Percentiles rank a stretch among this genome's conserved stretches.
These are phyloP conservation scores for Xylariaceae sp. DNA, from an alignment of 2,329 filamentous ascomycete species.

Conservation along the genomic window DNA sequence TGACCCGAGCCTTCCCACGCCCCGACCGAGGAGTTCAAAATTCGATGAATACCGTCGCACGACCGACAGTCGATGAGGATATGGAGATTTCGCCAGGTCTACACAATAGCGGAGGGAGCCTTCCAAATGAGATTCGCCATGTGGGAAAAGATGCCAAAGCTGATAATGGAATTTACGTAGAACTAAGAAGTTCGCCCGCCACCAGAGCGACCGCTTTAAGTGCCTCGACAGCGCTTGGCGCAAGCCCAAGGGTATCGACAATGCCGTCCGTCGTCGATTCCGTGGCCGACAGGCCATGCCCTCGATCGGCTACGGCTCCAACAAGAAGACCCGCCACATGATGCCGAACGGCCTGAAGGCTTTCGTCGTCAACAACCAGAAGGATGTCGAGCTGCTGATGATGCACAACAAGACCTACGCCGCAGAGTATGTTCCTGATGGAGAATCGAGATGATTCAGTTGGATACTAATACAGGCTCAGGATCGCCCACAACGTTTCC, in stretches of 20 bases:
- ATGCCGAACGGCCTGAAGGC: constrained; percentile 99
- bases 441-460: background rate
- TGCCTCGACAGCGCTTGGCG: constrained; percentile 79
- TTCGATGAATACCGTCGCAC: too few species aligned
- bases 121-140: background rate
- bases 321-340: constrained; percentile 99
- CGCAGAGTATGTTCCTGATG: constrained; percentile 73
- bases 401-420: constrained; percentile 99
- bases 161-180: constrained; percentile 49
- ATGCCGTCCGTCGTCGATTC: constrained; percentile 94
- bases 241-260: constrained; percentile 99
- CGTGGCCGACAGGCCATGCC: constrained; percentile 95
- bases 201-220: constrained; percentile 97
- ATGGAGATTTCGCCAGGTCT: too few species aligned
- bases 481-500: constrained; percentile 97
- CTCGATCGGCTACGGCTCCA: constrained; percentile 98
- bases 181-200: constrained; percentile 92
- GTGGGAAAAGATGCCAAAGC: background rate
- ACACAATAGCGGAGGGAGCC: too few species aligned
- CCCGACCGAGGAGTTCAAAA: too few species aligned
- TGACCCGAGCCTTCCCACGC: constrained; percentile 18
- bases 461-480: constrained; percentile 43
- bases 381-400: constrained; percentile 93
- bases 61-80: too few species aligned
- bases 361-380: constrained; percentile 96